Base-by-base conservation (phyloP, 2,329 filamentous ascomycete genomes). In the Cytospora schulzeri region DNA sequence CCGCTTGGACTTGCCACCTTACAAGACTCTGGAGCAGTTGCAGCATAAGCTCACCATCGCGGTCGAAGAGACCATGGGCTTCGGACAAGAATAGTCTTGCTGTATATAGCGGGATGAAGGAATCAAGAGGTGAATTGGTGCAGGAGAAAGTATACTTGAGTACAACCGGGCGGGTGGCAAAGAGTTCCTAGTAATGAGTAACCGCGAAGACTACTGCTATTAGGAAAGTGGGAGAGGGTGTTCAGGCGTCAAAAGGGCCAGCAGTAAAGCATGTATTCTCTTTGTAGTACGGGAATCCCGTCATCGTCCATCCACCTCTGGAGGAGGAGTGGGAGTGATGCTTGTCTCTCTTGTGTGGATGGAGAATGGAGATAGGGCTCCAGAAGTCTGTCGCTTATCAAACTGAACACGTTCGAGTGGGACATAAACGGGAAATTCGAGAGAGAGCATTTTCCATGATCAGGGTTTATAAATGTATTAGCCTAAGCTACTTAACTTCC, bases 11-110 rank as follows among this genome's bases (percentile, higher is more conserved):
- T 81, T 99, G 57, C 95, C 95, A 50, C 89, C 92, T 31, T 99
- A 99, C 76, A 98, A 97, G 82, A 87, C 84, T 26, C 85, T 93
- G 72, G 94, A 98, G 68, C 87, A 86, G 71, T 83, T 99, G 70
- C 90, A 94, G 75, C 83, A 89, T 74, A 99, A 99, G 80, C 83
- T 99, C 71, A 95, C 93, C 8, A 96, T 97, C 78, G 95, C 95
- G 29, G 95, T 99, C 62, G 95, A 99, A 80, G 95, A 99, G 81
- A 99, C 95, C 0, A 93, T 99, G 83, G 95, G 95, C 68, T 99
- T 99, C 76, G 95, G 95, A 69, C 95, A 99, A 81, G 95, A 99
- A 81, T 99, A 92, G 70, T 19, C n/a, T 12, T 48, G 45, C 22
- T 24, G 45, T 48, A 24, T 7, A 48, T 48, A 48, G 11, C 45